Base-by-base conservation (phyloP, 805 yeast species). In the Ogataea pini region DNA sequence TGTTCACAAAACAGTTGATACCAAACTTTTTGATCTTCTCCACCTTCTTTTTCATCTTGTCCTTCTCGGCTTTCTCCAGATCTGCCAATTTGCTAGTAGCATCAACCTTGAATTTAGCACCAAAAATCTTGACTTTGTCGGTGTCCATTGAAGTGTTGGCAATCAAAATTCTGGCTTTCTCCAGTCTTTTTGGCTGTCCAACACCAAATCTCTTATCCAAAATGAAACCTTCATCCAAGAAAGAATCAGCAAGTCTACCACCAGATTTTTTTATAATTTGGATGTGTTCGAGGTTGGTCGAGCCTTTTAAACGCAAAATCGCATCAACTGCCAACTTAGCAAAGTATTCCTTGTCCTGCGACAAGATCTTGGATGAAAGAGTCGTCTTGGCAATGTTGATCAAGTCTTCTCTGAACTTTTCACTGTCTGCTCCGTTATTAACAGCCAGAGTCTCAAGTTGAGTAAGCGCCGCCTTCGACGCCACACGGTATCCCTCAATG, bases 111-210 rank as follows among this genome's bases (percentile, higher is more conserved):
- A 94, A 91, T 68, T 94, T 91, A 50, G 99, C 97, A 54, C 99
- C 99, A 70, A 94, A 94, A 48, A 94, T 84, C 71, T 94, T 94
- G 52, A 94, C 97, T 69, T 94, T 94, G 66, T 94, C 99, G 7
- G 99, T 94, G 65, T 94, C 99, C 83, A 89, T 77, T 16, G 97
- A 83, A 4, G 99, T 94, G 71, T 94, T 94, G 14, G 99, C 96
- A 63, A 94, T 86, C 54, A 94, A 77, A 57, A 94, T 89, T 58
- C 80, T 84, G 27, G 96, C 96, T 63, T 92, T 83, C 61, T 82
- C 81, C 47, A 94, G 70, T 61, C 75, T 79, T 70, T 89, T 91
- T 42, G 97, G 96, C 73, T 94, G 99, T 60, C 89, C 85, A 55
- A 89, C 92, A 60, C 98, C 99, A 62, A 94, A 92, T 65, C 80